Evolutionary conservation across 495 filamentous ascomycete genomes (phyloP).

Genomic region (Talaromyces trachyspermus): DNA sequence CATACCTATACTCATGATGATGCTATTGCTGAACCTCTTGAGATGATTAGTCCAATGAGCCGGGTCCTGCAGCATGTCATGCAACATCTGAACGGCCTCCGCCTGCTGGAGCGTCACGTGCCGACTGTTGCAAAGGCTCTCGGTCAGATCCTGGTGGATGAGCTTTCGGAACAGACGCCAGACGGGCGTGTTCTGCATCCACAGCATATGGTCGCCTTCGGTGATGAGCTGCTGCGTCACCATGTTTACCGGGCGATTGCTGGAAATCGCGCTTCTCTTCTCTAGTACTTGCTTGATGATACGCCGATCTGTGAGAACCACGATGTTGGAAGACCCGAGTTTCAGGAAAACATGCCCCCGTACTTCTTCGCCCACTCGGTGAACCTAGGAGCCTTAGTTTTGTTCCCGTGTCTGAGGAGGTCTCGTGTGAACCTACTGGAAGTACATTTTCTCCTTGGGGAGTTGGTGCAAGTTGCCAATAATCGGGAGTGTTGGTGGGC

Average conservation of each 20-base stretch:
- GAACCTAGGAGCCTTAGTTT: slow-evolving; percentile 11
- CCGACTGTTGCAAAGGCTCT: slow-evolving; percentile 19
- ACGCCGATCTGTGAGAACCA: slow-evolving; percentile 19
- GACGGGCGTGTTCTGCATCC: slow-evolving; percentile 26
- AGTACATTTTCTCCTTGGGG: slow-evolving; percentile 1
- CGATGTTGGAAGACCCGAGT: slow-evolving; percentile 13
- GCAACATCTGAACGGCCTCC: slow-evolving; percentile 17
- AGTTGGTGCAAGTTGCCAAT: slow-evolving; percentile 31
- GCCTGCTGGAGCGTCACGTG: slow-evolving; percentile 14
- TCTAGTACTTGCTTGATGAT: slow-evolving; percentile 24
- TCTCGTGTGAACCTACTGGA: not conserved
- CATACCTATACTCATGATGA: slow-evolving; percentile 24
- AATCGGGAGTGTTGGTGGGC: slow-evolving; percentile 28
- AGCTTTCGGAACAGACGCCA: slow-evolving; percentile 31
- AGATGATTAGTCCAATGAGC: slow-evolving; percentile 37
- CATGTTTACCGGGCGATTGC: slow-evolving; percentile 11
- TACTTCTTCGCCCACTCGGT: slow-evolving; percentile 15
- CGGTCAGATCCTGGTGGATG: slow-evolving; percentile 31
- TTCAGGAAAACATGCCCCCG: slow-evolving; percentile 21
- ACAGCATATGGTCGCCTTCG: slow-evolving; percentile 21
- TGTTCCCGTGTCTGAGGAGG: not conserved
- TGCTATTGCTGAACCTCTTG: slow-evolving; percentile 37
- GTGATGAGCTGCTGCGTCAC: slow-evolving; percentile 18
- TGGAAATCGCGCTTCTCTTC: slow-evolving; percentile 19
- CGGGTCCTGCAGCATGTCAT: slow-evolving; percentile 31